A percentile compares a stretch with the other conserved stretches of the same genome.
Conservation (phyloP, 495 filamentous ascomycete species). For the Lasiosphaeriaceae sp. region DNA sequence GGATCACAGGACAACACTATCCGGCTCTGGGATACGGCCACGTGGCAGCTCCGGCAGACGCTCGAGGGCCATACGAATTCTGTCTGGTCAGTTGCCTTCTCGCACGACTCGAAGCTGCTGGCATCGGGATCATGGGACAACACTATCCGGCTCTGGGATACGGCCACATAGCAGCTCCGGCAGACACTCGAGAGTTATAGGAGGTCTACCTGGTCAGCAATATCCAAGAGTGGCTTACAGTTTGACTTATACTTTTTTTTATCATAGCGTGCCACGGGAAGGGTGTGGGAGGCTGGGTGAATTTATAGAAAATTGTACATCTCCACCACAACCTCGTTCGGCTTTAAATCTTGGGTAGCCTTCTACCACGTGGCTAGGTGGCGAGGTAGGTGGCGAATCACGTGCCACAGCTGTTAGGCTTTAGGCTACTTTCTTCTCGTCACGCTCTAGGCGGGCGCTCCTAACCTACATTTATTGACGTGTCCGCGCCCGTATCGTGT, state of each 20-base stretch:
- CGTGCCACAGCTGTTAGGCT: background rate
- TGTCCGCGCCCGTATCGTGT: background rate
- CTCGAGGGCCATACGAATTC: background rate
- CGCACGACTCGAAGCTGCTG: slow-evolving; percentile 15
- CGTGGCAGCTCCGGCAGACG: background rate
- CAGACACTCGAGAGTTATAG: background rate
- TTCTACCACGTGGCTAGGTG: background rate
- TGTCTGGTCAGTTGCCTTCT: background rate
- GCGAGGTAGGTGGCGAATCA: background rate
- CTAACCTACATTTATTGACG: background rate
- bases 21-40: background rate
- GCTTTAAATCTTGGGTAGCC: background rate
- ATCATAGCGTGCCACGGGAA: too few species aligned
- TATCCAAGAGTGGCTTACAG: background rate
- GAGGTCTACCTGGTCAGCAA: background rate
- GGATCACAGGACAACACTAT: slow-evolving; percentile 16
- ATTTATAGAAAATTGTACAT: background rate
- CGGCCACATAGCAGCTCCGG: slow-evolving; percentile 9
- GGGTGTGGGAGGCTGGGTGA: background rate
- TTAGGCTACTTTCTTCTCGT: background rate
- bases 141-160: slow-evolving; percentile 34
- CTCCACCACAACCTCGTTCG: background rate
- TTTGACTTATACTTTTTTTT: background rate
- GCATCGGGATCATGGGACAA: slow-evolving; percentile 27
- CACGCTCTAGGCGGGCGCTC: background rate